Percentiles rank a stretch among this genome's conserved stretches.
Evolutionary conservation across 495 filamentous ascomycete species (phyloP).

Genomic region (Xylaria longipes): DNA sequence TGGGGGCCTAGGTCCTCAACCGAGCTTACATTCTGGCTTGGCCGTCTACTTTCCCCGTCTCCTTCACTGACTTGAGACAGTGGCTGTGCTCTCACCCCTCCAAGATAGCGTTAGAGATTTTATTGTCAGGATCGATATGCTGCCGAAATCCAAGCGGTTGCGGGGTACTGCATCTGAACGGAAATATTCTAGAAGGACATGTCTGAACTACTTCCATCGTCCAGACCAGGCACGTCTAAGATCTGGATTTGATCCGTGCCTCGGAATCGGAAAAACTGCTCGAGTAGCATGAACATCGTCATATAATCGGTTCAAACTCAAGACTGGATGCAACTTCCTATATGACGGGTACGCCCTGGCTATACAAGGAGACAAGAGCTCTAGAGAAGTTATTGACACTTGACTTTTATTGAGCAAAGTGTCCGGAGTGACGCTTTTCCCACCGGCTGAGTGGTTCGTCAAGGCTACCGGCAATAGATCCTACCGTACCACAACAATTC

Average conservation of each 20-base stretch:
- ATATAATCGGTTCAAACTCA: background rate
- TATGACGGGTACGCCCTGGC: too few relatives aligned
- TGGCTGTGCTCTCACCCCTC: constrained; percentile 3
- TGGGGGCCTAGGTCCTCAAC: background rate
- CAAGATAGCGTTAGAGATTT: background rate
- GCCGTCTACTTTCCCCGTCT: background rate
- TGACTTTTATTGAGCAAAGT: background rate
- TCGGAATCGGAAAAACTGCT: background rate
- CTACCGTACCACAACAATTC: background rate
- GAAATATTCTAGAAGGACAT: constrained; percentile 2
- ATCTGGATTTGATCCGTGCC: background rate
- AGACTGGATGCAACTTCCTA: background rate
- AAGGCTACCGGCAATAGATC: background rate
- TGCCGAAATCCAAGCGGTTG: background rate
- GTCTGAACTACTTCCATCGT: background rate
- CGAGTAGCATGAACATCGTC: background rate
- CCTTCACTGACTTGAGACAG: constrained; percentile 10
- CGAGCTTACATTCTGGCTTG: background rate
- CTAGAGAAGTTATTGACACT: background rate
- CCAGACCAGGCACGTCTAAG: background rate
- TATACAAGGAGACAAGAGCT: background rate
- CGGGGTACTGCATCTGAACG: background rate
- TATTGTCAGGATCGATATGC: background rate
- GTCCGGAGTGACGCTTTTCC: background rate
- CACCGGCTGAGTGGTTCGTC: background rate